Evolutionary conservation across 441 rosid genomes (phyloP), one percentile per base, ranked within the genome.

Genomic region (Populus tomentosa): DNA sequence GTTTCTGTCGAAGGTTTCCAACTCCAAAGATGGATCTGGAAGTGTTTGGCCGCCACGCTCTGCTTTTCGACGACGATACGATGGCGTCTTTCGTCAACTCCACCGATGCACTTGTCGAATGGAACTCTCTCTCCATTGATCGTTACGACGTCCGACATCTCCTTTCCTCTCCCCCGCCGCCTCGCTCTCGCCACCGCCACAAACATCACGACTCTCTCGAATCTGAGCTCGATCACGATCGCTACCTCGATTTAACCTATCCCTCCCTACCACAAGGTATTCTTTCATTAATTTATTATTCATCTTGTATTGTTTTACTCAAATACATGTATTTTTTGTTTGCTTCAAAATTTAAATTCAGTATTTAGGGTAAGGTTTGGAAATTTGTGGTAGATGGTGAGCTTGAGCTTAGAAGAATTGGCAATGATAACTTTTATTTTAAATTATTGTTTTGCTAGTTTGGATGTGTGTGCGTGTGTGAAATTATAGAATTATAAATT

Each of bases 111-210:
- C 96, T 94, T 72, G 94, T 94, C 76, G 97, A 91, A 33, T 95
- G 98, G 98, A 90, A 93, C 79, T 87, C 88, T 73, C 94, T 93
- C 69, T 77, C 88, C 75, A 95, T 95, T 80, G 98, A 95, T 87
- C 98, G 98, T 13, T 95, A 93, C 81, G 98, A 95, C 79, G 97
- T 89, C 20, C 98, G 98, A 61, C 98, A 95, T 82, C 97, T 95
- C 82, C 95, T 93, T 80, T 84, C 96, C 74, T 70, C 89, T 67
- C 96, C 88, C 76, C 96, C 92, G 42, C 95, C 97, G 35, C 92
- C 93, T 0, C 98, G 94, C 7, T 61, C 56, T 32, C 79, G 84
- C 75, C 88, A 84, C 78, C 91, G 90, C 79, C 90, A 61, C 38
- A 69, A 66, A 36, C 79, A 77, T 13, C 89, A 82, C 14, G 88